A percentile compares a stretch with the other conserved stretches of the same genome.
phyloP scores from a whole-genome alignment of 2,329 filamentous ascomycete species.

The Claviceps sp. region DNA sequence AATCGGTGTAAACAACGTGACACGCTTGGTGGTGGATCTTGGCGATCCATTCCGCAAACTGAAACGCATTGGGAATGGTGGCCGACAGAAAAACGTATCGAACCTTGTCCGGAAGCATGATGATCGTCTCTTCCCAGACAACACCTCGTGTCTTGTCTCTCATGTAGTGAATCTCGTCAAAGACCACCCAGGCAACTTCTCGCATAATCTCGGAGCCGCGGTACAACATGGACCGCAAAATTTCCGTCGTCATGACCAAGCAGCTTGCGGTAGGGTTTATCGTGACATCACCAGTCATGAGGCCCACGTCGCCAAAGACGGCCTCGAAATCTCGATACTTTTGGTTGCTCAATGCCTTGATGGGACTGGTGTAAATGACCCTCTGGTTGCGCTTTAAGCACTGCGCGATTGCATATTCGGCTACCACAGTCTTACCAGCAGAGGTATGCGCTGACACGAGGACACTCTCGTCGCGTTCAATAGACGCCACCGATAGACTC shows the following conservation, averaged over 20 bases:
- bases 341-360: constrained; percentile 97
- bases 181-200: constrained; percentile 95
- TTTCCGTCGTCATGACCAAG: constrained; percentile 98
- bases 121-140: constrained; percentile 99
- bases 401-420: constrained; percentile 95
- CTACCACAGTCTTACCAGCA: constrained; percentile 95
- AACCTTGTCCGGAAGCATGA: constrained; percentile 93
- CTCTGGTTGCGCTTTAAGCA: constrained; percentile 94
- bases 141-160: constrained; percentile 88
- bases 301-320: constrained; percentile 89
- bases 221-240: constrained; percentile 97
- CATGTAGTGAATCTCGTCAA: constrained; percentile 98
- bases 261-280: constrained; percentile 98
- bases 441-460: constrained; percentile 94
- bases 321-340: constrained; percentile 95
- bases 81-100: constrained; percentile 97
- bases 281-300: constrained; percentile 98
- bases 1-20: constrained; percentile 98
- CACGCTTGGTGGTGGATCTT: constrained; percentile 97
- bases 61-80: constrained; percentile 97
- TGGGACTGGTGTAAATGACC: constrained; percentile 98
- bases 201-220: constrained; percentile 98
- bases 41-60: constrained; percentile 98
- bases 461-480: constrained; percentile 91
- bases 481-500: constrained; percentile 84